Evolutionary conservation across 805 yeast species (phyloP), one percentile per base, ranked within the genome.

Genomic region (Yueomyces sp.): DNA sequence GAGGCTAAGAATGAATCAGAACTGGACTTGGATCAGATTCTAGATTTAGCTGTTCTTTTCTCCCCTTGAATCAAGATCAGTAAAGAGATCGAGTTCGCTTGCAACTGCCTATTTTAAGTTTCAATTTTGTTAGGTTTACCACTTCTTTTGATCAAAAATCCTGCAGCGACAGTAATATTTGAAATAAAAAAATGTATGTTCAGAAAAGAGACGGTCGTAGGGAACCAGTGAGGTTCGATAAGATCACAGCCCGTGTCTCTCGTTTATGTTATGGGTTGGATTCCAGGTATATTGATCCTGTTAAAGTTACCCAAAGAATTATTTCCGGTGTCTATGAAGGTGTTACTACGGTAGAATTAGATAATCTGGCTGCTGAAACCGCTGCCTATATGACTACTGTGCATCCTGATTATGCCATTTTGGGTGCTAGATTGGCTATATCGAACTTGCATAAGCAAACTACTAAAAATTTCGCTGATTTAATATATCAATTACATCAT

Each of bases 321-420:
- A 88, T 87, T 49, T 76, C 92, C 11, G 98, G 98, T 62, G 96
- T 92, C 45, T 92, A 90, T 64, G 94, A 86, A 58, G 97, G 97
- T 57, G 98, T 92, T 43, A 87, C 90, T 57, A 92, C 97, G 44
- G 75, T 82, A 48, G 96, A 92, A 63, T 68, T 83, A 47, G 87
- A 79, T 53, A 78, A 79, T 55, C 64, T 81, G 42, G 88, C 97
- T 41, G 96, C 97, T 39, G 98, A 92, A 66, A 87, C 96, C 36
- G 94, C 96, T 45, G 97, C 97, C 38, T 84, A 82, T 60, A 85
- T 92, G 96, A 87, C 96, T 46, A 90, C 97, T 9, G 76, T 85
- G 49, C 97, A 90, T 64, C 97, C 97, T n/a, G 97, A 92, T 67
- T 88, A 90, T 56, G 96, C 96, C 29, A 78, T 80, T 38, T 72